Base-by-base conservation (phyloP, 371 early-diverging fungal species). In the Coemansia linderi region DNA sequence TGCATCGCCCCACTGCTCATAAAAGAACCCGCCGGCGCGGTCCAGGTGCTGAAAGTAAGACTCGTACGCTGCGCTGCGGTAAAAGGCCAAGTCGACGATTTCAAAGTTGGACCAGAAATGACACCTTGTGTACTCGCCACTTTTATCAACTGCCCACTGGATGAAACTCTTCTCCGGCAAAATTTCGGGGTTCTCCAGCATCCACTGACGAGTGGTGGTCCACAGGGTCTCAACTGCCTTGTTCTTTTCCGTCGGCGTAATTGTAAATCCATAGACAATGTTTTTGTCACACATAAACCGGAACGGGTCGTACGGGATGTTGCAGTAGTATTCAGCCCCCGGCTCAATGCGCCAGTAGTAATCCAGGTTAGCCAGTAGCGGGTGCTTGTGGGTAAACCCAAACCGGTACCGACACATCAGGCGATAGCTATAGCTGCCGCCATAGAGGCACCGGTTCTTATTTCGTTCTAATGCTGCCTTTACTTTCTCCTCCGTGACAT, bases 21-120 rank as follows among this genome's bases (percentile, higher is more conserved):
- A 96, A 79, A 91, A 98, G 81, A 96, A 98, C 1, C 96, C 95
- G 12, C 96, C 96, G 15, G 86, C 80, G 48, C 79, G 80, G 70
- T 98, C 97, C 31, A 98, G 78, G 68, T 87, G 90, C 19, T 93
- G 85, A 79, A 98, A 97, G 70, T 85, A 95, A 10, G 82, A 79
- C 19, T 78, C 66, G 72, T 96, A 97, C 40, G 81, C 85, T 9
- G 83, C 75, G 19, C 86, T 81, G 68, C 95, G 84, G 72, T 91
- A 90, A 75, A 95, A 91, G 22, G 89, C 85, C 70, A 97, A 84
- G 72, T 87, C 87, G n/a, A 85, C 98, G 63, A 98, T 94, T 80
- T 97, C 98, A 85, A 98, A 97, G 72, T 97, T 98, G 41, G 93
- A 91, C 97, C 98, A 96, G 71, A 96, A 98, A 71, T 97, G 97